These are phyloP conservation scores for Gossypium bickii DNA, from an alignment of 345 rosid species.

Conservation along the genomic window DNA sequence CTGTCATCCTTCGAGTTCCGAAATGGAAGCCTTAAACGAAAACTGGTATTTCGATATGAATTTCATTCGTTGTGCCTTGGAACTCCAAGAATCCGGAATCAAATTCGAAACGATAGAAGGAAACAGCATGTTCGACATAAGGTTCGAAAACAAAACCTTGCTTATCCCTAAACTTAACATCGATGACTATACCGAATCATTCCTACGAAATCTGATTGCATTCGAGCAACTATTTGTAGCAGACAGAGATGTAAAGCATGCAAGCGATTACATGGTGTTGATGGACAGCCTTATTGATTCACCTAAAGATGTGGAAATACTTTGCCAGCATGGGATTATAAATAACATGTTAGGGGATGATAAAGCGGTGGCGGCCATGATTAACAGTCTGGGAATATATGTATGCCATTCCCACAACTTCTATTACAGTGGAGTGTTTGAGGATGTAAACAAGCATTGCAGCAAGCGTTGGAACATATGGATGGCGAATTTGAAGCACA, in stretches of 20 bases:
- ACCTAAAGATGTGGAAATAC: slow-evolving; percentile 1
- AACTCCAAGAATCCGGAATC: slow-evolving; percentile 30
- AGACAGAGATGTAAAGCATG: no score
- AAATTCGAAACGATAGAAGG: neutral
- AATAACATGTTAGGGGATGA: neutral
- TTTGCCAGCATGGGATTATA: neutral
- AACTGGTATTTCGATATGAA: neutral
- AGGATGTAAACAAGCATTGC: neutral
- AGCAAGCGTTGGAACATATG: neutral
- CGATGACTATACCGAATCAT: neutral
- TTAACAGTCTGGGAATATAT: neutral
- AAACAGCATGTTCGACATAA: slow-evolving; percentile 14
- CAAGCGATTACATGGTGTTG: neutral
- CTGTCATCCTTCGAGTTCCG: neutral
- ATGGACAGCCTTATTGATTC: neutral
- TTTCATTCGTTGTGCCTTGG: slow-evolving; percentile 6
- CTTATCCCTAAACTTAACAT: slow-evolving; percentile 5
- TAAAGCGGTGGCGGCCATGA: neutral
- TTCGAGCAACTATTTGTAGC: neutral
- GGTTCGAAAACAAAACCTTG: slow-evolving; percentile 13
- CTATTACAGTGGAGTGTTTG: neutral
- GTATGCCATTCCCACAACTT: neutral
- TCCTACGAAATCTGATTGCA: slow-evolving; percentile 17
- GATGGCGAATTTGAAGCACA: slow-evolving; percentile 5
- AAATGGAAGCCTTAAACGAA: neutral